A percentile compares a stretch with the other conserved stretches of the same genome.
Evolutionary conservation across 345 rosid species (phyloP).

Genomic region (Linum tenue): DNA sequence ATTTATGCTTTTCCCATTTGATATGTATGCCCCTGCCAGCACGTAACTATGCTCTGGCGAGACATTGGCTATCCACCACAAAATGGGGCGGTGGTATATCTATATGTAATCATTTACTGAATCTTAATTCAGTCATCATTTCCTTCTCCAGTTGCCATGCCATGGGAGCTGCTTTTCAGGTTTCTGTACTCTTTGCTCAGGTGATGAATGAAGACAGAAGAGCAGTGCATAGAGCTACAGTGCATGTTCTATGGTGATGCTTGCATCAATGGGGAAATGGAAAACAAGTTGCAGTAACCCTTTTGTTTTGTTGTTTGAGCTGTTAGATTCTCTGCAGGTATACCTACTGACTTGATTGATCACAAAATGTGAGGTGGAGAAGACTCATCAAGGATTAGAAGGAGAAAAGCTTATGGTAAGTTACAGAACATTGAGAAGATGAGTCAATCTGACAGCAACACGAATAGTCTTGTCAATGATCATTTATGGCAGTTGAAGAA

Average conservation of each 20-base stretch:
- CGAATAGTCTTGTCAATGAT: too few relatives aligned
- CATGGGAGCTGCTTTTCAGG: not conserved
- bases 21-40: not conserved
- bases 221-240: not conserved
- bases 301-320: constrained; percentile 24
- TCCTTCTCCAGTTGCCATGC: not conserved
- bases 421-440: too few relatives aligned
- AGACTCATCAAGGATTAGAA: not conserved
- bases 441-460: too few relatives aligned
- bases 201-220: not conserved
- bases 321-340: constrained; percentile 22
- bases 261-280: not conserved
- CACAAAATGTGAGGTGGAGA: not conserved
- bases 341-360: not conserved
- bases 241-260: not conserved
- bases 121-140: constrained; percentile 20
- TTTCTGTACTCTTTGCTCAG: not conserved
- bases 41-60: not conserved
- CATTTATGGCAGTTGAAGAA: too few relatives aligned
- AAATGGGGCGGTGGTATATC: constrained; percentile 15
- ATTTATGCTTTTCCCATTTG: not conserved
- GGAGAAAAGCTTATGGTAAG: too few relatives aligned
- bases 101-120: constrained; percentile 25
- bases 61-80: constrained; percentile 12
- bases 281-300: not conserved